Conservation (phyloP, 176 grass and related monocot genomes). For the Oryza brachyantha region DNA sequence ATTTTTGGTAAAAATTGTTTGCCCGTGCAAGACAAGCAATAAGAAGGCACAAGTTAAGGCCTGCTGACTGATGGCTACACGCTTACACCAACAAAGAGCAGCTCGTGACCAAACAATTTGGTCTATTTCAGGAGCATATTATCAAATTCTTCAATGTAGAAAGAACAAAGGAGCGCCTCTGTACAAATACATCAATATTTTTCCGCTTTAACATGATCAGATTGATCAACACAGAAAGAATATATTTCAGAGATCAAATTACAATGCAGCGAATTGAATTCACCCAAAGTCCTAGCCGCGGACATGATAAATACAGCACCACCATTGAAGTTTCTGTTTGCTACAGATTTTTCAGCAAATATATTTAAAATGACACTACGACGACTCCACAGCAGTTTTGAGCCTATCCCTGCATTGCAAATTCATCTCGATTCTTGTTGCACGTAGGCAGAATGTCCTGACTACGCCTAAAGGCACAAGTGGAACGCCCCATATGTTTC, state of each 20-base stretch:
- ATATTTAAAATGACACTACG: neutral
- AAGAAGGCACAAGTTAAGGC: too few species aligned
- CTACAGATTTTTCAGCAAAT: slow-evolving; percentile 21
- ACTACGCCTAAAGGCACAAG: slow-evolving; percentile 2
- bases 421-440: neutral
- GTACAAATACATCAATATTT: neutral
- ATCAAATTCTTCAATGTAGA: neutral
- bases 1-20: too few species aligned
- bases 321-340: slow-evolving; percentile 26
- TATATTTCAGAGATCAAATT: slow-evolving; percentile 24
- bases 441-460: slow-evolving; percentile 32
- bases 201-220: neutral
- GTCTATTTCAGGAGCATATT: neutral
- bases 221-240: neutral
- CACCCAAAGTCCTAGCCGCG: neutral
- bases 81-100: neutral
- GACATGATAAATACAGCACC: slow-evolving; percentile 25
- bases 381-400: neutral
- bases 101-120: neutral
- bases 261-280: slow-evolving; percentile 30
- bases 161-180: neutral
- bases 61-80: neutral
- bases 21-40: too few species aligned
- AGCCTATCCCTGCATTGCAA: slow-evolving; percentile 4
- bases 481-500: slow-evolving; percentile 8